phyloP scores from a whole-genome alignment of 2,329 filamentous ascomycete species.

The Aspergillus calidoustus region DNA sequence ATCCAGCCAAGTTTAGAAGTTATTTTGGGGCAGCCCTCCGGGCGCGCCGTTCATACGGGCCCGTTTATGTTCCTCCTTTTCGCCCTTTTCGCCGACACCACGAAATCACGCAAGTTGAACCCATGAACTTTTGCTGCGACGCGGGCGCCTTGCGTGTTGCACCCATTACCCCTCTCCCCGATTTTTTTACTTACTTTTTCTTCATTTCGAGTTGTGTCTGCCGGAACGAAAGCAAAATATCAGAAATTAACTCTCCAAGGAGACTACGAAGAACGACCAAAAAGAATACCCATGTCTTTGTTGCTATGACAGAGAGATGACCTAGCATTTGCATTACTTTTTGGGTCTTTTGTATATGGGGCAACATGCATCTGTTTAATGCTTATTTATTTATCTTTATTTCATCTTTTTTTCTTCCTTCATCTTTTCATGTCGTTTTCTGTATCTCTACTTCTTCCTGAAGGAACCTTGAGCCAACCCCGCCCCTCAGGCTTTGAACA shows the following conservation, averaged over 20 bases:
- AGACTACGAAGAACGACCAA: conserved; percentile 43
- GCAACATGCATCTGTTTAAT: conserved; percentile 35
- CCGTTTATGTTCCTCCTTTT: conserved; percentile 30
- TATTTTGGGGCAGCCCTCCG: conserved; percentile 47
- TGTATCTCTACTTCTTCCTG: conserved; percentile 14
- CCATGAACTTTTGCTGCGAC: conserved; percentile 28
- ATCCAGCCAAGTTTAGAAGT: conserved; percentile 49
- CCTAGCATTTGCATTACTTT: conserved; percentile 44
- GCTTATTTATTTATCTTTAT: conserved; percentile 31
- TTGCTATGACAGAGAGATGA: conserved; percentile 39
- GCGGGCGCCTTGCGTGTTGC: conserved; percentile 33
- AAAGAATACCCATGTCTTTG: conserved; percentile 34
- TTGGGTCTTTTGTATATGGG: conserved; percentile 39
- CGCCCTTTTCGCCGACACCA: conserved; percentile 32
- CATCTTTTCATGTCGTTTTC: conserved; percentile 14
- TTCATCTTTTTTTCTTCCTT: conserved; percentile 23
- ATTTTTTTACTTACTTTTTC: conserved; percentile 17
- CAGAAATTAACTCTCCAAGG: conserved; percentile 31
- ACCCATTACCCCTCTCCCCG: conserved; percentile 23
- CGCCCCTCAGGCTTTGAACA: background rate
- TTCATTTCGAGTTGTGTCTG: conserved; percentile 25
- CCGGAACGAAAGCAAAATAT: conserved; percentile 28
- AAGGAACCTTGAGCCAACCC: background rate
- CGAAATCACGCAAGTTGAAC: conserved; percentile 34
- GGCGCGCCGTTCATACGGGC: conserved; percentile 38